Percentiles rank a stretch among this genome's conserved stretches.
phyloP scores from a whole-genome alignment of 768 basidiomycete species.

The Hypholoma sublateritium region DNA sequence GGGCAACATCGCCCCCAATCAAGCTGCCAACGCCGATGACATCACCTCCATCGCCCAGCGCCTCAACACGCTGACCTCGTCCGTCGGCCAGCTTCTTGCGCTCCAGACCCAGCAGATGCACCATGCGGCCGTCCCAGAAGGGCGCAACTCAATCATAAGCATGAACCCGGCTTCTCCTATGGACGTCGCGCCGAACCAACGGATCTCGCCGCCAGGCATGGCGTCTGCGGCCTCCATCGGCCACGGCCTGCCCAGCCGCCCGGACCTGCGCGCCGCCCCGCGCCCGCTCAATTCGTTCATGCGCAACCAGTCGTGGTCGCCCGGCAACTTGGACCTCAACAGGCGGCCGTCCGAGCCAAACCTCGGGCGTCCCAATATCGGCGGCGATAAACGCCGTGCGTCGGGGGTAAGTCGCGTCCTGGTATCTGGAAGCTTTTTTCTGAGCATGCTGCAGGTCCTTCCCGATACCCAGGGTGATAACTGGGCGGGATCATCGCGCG shows the following conservation, averaged over 20 bases:
- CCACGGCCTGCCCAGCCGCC: conserved; percentile 63
- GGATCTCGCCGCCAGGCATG: conserved; percentile 39
- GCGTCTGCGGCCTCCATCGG: conserved; percentile 40
- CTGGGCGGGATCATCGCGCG: conserved; percentile 58
- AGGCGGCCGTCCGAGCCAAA: conserved; percentile 51
- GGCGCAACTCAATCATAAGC: conserved; percentile 41
- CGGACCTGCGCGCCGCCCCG: conserved; percentile 58
- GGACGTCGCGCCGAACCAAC: conserved; percentile 48
- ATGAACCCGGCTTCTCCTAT: conserved; percentile 38
- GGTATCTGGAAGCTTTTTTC: neutral
- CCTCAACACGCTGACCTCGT: conserved; percentile 76
- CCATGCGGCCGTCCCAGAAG: conserved; percentile 33
- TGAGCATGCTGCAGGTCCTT: conserved; percentile 1
- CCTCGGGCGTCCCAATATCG: conserved; percentile 39
- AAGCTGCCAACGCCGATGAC: conserved; percentile 66
- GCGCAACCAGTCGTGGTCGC: conserved; percentile 72
- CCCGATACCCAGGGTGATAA: conserved; percentile 56
- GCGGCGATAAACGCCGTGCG: conserved; percentile 69
- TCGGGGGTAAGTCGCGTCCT: conserved; percentile 51
- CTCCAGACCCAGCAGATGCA: conserved; percentile 77
- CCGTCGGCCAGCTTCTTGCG: conserved; percentile 82
- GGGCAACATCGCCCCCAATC: conserved; percentile 71
- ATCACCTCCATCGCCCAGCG: conserved; percentile 76
- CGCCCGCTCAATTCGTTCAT: conserved; percentile 71
- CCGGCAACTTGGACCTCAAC: conserved; percentile 75